A percentile compares a stretch with the other conserved stretches of the same genome.
These are phyloP conservation scores for Entomortierella beljakovae DNA, from an alignment of 192 early-diverging fungal species.

Conservation along the genomic window DNA sequence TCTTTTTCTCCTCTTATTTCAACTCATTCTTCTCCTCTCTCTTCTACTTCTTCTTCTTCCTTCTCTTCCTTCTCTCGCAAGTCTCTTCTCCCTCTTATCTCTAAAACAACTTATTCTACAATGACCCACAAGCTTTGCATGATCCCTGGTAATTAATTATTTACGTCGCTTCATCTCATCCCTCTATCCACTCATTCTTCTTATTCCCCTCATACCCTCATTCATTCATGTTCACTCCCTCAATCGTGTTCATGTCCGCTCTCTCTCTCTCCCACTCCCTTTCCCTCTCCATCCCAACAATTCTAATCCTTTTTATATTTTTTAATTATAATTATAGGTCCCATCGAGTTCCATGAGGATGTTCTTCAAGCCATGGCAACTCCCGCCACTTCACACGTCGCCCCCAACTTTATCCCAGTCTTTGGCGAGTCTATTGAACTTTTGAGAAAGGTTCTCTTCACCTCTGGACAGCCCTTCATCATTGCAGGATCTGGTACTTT, in stretches of 20 bases:
- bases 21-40: background rate
- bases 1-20: background rate
- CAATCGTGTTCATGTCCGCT: background rate
- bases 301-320: background rate
- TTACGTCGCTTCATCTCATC: slow-evolving; percentile 3
- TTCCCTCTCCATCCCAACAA: background rate
- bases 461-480: slow-evolving; percentile 93
- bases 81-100: slow-evolving; percentile 4
- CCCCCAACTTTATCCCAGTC: slow-evolving; percentile 87
- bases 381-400: slow-evolving; percentile 92
- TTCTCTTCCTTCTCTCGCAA: background rate
- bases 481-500: slow-evolving; percentile 96
- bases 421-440: slow-evolving; percentile 92
- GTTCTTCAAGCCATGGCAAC: slow-evolving; percentile 89
- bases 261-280: background rate
- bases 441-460: slow-evolving; percentile 81
- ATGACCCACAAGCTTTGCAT: slow-evolving; percentile 86
- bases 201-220: background rate
- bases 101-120: slow-evolving; percentile 39
- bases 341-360: slow-evolving; percentile 93
- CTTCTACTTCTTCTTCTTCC: slow-evolving; percentile 10
- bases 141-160: slow-evolving; percentile 79
- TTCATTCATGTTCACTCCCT: background rate
- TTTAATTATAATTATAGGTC: slow-evolving; percentile 62
- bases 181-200: background rate